These are phyloP conservation scores for Mortierella sp. DNA, from an alignment of 371 early-diverging fungal species.

Conservation along the genomic window DNA sequence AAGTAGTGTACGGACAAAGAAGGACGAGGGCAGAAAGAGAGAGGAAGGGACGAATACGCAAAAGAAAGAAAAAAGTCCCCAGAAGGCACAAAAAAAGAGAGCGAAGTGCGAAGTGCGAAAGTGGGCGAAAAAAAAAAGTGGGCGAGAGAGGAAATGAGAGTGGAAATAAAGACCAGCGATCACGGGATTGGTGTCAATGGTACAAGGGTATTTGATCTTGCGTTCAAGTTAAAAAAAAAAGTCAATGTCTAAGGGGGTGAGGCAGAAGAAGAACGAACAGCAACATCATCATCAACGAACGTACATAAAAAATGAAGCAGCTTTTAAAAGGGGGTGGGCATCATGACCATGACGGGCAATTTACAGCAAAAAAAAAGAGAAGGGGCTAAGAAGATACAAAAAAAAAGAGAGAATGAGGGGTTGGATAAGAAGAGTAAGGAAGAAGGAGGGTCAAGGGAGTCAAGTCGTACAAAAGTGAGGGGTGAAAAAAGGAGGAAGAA, in stretches of 20 bases:
- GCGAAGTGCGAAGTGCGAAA: neutral
- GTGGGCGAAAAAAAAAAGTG: slow-evolving; percentile 9
- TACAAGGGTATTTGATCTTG: neutral
- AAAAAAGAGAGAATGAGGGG: slow-evolving; percentile 6
- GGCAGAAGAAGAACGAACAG: neutral
- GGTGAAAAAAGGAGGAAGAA: neutral
- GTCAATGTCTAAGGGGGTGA: slow-evolving; percentile 3
- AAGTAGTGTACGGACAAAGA: neutral
- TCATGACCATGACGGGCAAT: slow-evolving; percentile 10
- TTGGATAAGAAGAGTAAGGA: neutral
- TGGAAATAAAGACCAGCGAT: neutral
- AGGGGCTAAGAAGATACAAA: neutral
- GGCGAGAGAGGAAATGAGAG: neutral
- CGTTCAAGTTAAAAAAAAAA: neutral
- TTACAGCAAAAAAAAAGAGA: neutral
- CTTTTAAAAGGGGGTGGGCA: slow-evolving; percentile 2
- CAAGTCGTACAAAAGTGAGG: neutral
- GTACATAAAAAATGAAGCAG: neutral
- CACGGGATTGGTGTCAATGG: neutral
- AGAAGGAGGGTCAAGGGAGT: neutral
- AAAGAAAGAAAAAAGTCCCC: neutral
- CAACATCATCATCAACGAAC: neutral
- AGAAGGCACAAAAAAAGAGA: neutral
- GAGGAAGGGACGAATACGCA: neutral
- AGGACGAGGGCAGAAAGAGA: neutral